Percentiles rank a stretch among this genome's conserved stretches.
These are phyloP conservation scores for Dendrothele bispora DNA, from an alignment of 768 basidiomycete genomes.

Conservation along the genomic window DNA sequence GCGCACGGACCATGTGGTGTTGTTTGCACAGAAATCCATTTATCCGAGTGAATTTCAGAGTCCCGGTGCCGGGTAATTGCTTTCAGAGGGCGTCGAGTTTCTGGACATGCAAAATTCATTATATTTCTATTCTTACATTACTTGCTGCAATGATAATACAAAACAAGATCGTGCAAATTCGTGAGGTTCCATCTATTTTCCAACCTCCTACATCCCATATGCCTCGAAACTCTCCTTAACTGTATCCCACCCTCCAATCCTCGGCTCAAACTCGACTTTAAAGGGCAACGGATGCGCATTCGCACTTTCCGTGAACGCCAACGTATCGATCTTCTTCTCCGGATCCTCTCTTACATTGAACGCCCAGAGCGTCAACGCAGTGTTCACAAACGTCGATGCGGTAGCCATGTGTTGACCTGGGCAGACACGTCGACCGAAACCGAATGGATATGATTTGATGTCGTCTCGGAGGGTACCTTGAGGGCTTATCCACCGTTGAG, in stretches of 20 bases:
- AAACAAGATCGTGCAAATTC: no score
- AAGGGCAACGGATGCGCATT: slow-evolving; percentile 67
- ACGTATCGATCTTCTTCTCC: slow-evolving; percentile 53
- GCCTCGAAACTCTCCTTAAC: background rate
- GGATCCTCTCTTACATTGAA: slow-evolving; percentile 58
- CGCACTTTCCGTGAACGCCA: slow-evolving; percentile 63
- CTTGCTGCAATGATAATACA: no score
- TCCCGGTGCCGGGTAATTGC: no score
- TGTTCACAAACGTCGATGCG: slow-evolving; percentile 61
- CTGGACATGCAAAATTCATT: no score
- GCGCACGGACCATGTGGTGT: slow-evolving; percentile 10
- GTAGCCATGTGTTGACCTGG: slow-evolving; percentile 63
- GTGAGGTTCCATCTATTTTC: no score
- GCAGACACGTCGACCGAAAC: slow-evolving; percentile 65
- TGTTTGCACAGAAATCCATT: no score
- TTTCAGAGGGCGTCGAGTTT: no score
- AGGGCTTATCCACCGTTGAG: slow-evolving; percentile 56
- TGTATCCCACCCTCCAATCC: background rate
- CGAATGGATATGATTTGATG: slow-evolving; percentile 52
- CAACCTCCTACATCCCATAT: background rate
- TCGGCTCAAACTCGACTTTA: slow-evolving; percentile 52
- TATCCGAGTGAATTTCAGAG: no score
- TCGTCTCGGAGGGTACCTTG: slow-evolving; percentile 51
- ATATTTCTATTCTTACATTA: no score
- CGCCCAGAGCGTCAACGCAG: slow-evolving; percentile 64